phyloP scores from a whole-genome alignment of 805 yeast genomes.

The Candida khao-thaluensis region DNA sequence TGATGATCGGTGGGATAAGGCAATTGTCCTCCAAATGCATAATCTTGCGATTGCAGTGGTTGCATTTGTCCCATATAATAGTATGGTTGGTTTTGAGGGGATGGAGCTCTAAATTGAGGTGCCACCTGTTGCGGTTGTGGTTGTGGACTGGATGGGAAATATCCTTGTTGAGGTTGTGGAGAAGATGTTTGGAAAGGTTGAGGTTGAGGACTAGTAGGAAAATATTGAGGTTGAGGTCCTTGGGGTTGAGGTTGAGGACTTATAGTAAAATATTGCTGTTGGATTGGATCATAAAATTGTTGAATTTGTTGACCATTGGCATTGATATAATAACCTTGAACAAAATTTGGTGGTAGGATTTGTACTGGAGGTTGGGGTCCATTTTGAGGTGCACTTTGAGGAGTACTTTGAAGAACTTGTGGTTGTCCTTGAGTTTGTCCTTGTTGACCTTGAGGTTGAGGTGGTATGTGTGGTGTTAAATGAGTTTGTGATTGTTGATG shows the following conservation, averaged over 20 bases:
- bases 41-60: constrained; percentile 10
- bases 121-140: neutral
- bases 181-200: constrained; percentile 21
- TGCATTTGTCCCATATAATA: constrained; percentile 7
- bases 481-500: constrained; percentile 3
- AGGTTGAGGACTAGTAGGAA: constrained; percentile 36
- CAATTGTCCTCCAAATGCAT: constrained; percentile 17
- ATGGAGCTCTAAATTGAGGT: constrained; percentile 1
- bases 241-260: constrained; percentile 26
- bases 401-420: neutral
- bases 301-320: constrained; percentile 33
- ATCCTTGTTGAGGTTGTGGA: constrained; percentile 7
- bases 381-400: neutral
- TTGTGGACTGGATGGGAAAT: neutral
- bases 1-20: constrained; percentile 19
- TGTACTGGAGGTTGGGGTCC: constrained; percentile 12
- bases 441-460: constrained; percentile 4
- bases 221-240: constrained; percentile 38
- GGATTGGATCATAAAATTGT: constrained; percentile 44
- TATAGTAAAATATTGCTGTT: constrained; percentile 42
- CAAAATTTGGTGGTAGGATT: constrained; percentile 16
- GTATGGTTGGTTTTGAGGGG: constrained; percentile 9
- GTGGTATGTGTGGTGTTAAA: neutral
- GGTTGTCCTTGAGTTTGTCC: constrained; percentile 10
- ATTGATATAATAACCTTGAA: constrained; percentile 21